Conservation (phyloP, 148 eudicot genomes). For the Linanthus parryae region DNA sequence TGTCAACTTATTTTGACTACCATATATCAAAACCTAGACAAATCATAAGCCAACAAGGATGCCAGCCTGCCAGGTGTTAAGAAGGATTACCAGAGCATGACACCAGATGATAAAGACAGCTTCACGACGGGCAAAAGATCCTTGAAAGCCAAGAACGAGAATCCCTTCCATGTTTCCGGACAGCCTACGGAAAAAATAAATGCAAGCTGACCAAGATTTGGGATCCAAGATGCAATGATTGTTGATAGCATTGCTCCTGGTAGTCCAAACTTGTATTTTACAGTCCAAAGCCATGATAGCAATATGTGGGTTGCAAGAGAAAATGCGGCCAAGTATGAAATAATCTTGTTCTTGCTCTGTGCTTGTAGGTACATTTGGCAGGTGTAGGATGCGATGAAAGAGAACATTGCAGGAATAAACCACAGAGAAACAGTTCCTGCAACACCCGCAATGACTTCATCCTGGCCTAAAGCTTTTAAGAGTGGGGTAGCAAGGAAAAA, state of each 20-base stretch:
- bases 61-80: too few relatives aligned
- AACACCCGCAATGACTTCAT: background rate
- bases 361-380: slow-evolving; percentile 9
- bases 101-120: slow-evolving; percentile 34
- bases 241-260: slow-evolving; percentile 49
- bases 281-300: slow-evolving; percentile 53
- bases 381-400: slow-evolving; percentile 1
- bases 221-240: slow-evolving; percentile 33
- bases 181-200: slow-evolving; percentile 60
- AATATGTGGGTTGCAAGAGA: slow-evolving; percentile 26
- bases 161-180: slow-evolving; percentile 51
- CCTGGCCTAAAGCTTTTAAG: slow-evolving; percentile 6
- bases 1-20: too few relatives aligned
- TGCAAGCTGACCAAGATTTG: slow-evolving; percentile 40
- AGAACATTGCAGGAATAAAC: slow-evolving; percentile 5
- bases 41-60: too few relatives aligned
- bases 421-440: slow-evolving; percentile 2
- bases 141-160: slow-evolving; percentile 26
- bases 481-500: slow-evolving; percentile 2
- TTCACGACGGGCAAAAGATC: slow-evolving; percentile 19
- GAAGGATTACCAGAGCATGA: slow-evolving; percentile 39
- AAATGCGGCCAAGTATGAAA: background rate
- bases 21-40: too few relatives aligned
- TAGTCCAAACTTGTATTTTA: slow-evolving; percentile 28
- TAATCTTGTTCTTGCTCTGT: slow-evolving; percentile 9